These are phyloP conservation scores for Puccinia horiana DNA, from an alignment of 1,284 basidiomycete genomes.

Conservation along the genomic window DNA sequence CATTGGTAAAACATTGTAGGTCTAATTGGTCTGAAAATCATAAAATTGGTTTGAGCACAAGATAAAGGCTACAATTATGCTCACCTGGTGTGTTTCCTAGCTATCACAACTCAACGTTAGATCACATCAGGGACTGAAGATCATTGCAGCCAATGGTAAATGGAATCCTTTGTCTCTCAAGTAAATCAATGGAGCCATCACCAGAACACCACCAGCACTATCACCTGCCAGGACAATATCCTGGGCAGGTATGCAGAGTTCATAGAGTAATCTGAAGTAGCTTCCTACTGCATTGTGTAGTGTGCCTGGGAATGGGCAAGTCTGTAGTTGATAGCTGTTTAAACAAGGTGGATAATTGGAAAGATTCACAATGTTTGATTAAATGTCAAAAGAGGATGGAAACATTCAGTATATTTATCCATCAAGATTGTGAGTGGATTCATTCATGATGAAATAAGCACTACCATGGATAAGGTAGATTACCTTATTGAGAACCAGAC, in stretches of 20 bases:
- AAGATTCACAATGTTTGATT: background rate
- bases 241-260: constrained; percentile 84
- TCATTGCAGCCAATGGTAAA: constrained; percentile 75
- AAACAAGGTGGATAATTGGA: background rate
- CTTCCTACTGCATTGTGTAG: constrained; percentile 85
- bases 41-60: background rate
- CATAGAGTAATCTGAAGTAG: constrained; percentile 82
- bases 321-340: constrained; percentile 77
- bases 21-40: background rate
- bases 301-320: constrained; percentile 91
- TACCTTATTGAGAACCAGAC: constrained; percentile 62
- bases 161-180: constrained; percentile 75
- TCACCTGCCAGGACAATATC: constrained; percentile 70
- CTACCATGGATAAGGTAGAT: constrained; percentile 93
- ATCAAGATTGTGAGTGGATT: constrained; percentile 89
- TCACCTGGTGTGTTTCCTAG: constrained; percentile 85
- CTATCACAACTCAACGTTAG: constrained; percentile 83
- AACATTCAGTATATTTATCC: constrained; percentile 81
- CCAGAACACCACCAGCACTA: constrained; percentile 86
- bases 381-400: background rate
- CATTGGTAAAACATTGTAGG: constrained; percentile 60
- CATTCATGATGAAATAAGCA: constrained; percentile 90
- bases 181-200: constrained; percentile 65
- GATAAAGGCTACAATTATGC: too few relatives aligned
- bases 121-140: constrained; percentile 90